These are phyloP conservation scores for Passalora sequoiae DNA, from an alignment of 2,329 filamentous ascomycete species.

Conservation along the genomic window DNA sequence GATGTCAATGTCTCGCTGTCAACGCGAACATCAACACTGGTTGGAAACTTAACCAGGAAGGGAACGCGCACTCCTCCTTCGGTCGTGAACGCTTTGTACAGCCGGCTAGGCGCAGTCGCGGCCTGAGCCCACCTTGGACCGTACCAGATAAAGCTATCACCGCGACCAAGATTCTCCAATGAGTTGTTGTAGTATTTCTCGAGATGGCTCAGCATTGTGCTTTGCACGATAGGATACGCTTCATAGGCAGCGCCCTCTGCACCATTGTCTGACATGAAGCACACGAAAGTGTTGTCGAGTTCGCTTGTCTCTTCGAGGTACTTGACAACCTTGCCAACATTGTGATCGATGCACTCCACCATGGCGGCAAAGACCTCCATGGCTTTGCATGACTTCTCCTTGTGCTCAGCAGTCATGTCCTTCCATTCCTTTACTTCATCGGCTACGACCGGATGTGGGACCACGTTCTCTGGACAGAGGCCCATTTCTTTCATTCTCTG, in stretches of 20 bases:
- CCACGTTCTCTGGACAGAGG: conserved; percentile 49
- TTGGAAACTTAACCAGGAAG: conserved; percentile 43
- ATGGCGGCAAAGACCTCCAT: conserved; percentile 62
- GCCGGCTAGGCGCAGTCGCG: conserved; percentile 47
- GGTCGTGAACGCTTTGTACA: conserved; percentile 46
- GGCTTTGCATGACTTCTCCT: conserved; percentile 46
- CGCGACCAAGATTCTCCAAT: conserved; percentile 55
- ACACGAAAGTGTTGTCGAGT: conserved; percentile 59
- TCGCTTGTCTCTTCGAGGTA: conserved; percentile 54
- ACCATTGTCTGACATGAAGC: conserved; percentile 61
- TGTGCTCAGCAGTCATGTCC: conserved; percentile 44
- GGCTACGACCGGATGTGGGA: conserved; percentile 48
- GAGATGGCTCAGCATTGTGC: conserved; percentile 50
- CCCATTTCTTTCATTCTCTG: conserved; percentile 54
- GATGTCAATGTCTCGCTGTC: conserved; percentile 35
- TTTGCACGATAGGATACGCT: conserved; percentile 53
- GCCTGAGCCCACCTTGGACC: conserved; percentile 54
- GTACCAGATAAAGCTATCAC: conserved; percentile 57
- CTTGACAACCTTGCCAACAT: conserved; percentile 55
- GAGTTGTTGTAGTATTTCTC: conserved; percentile 55
- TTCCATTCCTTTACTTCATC: conserved; percentile 48
- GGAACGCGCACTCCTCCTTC: conserved; percentile 51
- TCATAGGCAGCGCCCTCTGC: conserved; percentile 57
- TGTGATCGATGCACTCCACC: conserved; percentile 58
- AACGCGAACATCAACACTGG: conserved; percentile 13